Evolutionary conservation across 768 basidiomycete species (phyloP).

Genomic region (Candolleomyces aberdarensis): DNA sequence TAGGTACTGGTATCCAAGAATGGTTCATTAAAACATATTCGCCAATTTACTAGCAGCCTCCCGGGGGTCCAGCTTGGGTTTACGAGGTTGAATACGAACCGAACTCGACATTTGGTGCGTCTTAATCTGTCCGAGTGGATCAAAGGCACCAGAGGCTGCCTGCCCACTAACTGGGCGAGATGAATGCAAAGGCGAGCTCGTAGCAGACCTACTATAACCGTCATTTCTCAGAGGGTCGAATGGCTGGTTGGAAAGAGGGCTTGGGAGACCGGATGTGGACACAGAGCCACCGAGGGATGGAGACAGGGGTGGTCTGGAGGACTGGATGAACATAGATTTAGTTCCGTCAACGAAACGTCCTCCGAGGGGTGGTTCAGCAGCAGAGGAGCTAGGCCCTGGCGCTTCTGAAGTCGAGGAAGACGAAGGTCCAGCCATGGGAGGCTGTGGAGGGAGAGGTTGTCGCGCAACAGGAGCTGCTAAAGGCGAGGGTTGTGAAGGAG

Average conservation of each 20-base stretch:
- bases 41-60: slow-evolving; percentile 88
- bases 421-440: slow-evolving; percentile 55
- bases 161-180: slow-evolving; percentile 16
- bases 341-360: slow-evolving; percentile 72
- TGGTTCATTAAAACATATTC: slow-evolving; percentile 66
- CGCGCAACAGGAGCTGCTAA: slow-evolving; percentile 20
- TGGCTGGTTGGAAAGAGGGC: slow-evolving; percentile 13
- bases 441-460: slow-evolving; percentile 33
- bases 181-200: slow-evolving; percentile 29
- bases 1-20: neutral
- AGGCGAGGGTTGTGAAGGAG: slow-evolving; percentile 15
- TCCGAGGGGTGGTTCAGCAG: slow-evolving; percentile 52
- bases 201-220: slow-evolving; percentile 24
- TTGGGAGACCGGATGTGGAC: slow-evolving; percentile 28
- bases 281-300: slow-evolving; percentile 28
- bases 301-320: slow-evolving; percentile 32
- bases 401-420: slow-evolving; percentile 28
- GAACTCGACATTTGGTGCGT: slow-evolving; percentile 70
- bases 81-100: slow-evolving; percentile 67
- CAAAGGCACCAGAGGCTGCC: slow-evolving; percentile 36
- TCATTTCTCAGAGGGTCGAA: slow-evolving; percentile 38
- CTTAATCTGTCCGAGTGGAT: slow-evolving; percentile 61
- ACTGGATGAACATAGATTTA: slow-evolving; percentile 75
- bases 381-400: slow-evolving; percentile 19
- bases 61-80: slow-evolving; percentile 77